Conservation (phyloP, 2,329 filamentous ascomycete species). For the Colletotrichum eremochloae region DNA sequence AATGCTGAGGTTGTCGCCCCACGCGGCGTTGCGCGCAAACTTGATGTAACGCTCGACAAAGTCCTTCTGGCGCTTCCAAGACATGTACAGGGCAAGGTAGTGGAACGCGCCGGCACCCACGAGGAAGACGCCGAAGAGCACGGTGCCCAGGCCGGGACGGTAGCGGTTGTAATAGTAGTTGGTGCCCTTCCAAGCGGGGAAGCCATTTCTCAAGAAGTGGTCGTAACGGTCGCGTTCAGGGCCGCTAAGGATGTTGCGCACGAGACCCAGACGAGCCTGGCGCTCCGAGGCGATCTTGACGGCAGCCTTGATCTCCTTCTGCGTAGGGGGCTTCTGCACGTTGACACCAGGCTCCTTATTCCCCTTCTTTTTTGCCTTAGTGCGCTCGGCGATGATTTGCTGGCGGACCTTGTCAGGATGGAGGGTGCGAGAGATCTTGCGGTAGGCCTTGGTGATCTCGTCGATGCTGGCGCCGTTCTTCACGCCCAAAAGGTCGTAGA, state of each 20-base stretch:
- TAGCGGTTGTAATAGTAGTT: slow-evolving; percentile 98
- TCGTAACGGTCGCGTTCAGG: slow-evolving; percentile 89
- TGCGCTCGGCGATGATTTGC: slow-evolving; percentile 79
- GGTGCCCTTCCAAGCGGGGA: slow-evolving; percentile 96
- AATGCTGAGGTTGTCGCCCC: slow-evolving; percentile 85
- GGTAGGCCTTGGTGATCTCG: slow-evolving; percentile 94
- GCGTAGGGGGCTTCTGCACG: slow-evolving; percentile 77
- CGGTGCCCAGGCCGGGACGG: slow-evolving; percentile 89
- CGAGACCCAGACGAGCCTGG: slow-evolving; percentile 86
- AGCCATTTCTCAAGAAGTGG: slow-evolving; percentile 92
- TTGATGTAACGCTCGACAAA: slow-evolving; percentile 94
- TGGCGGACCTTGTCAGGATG: slow-evolving; percentile 98
- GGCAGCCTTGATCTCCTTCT: slow-evolving; percentile 81
- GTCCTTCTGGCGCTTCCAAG: slow-evolving; percentile 90
- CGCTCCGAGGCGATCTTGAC: slow-evolving; percentile 85
- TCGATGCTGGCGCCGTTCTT: slow-evolving; percentile 80
- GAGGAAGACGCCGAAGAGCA: slow-evolving; percentile 84
- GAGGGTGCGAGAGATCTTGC: slow-evolving; percentile 83
- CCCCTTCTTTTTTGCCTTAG: slow-evolving; percentile 66
- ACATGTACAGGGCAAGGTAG: slow-evolving; percentile 86
- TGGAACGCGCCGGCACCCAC: slow-evolving; percentile 87
- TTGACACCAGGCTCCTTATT: slow-evolving; percentile 70
- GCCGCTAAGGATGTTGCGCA: slow-evolving; percentile 88
- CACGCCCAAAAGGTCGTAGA: slow-evolving; percentile 94
- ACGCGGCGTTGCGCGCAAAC: slow-evolving; percentile 88